These are phyloP conservation scores for Colletotrichum spinosum DNA, from an alignment of 2,329 filamentous ascomycete species.

Conservation along the genomic window DNA sequence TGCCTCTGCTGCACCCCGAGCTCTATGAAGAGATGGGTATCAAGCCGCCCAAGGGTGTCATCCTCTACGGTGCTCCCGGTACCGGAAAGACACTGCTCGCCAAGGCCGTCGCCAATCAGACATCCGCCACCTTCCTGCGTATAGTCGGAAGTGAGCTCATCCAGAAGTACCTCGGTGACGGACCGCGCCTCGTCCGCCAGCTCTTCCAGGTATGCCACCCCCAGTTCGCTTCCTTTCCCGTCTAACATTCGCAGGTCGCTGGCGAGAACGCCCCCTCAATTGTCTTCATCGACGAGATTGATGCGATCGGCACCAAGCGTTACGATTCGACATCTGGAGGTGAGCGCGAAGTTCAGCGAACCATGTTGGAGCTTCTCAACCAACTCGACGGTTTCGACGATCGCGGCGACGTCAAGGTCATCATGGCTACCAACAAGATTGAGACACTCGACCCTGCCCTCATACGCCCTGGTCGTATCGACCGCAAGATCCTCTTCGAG, in stretches of 20 bases:
- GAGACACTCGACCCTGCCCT: constrained; percentile 95
- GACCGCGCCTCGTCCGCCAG: constrained; percentile 92
- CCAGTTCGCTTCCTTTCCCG: background rate
- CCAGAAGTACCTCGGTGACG: constrained; percentile 98
- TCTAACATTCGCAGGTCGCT: constrained; percentile 71
- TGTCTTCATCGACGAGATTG: constrained; percentile 99
- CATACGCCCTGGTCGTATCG: constrained; percentile 96
- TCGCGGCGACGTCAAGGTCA: constrained; percentile 97
- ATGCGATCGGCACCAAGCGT: constrained; percentile 98
- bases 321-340: constrained; percentile 98
- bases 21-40: constrained; percentile 99
- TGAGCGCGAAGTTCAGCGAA: constrained; percentile 96
- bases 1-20: constrained; percentile 94
- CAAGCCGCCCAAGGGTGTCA: constrained; percentile 99
- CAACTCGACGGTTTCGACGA: constrained; percentile 99
- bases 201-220: constrained; percentile 78
- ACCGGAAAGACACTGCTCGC: constrained; percentile 98
- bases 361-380: constrained; percentile 98
- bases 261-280: constrained; percentile 97
- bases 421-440: constrained; percentile 99
- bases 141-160: constrained; percentile 99
- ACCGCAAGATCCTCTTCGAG: constrained; percentile 90
- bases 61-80: constrained; percentile 95
- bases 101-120: constrained; percentile 98
- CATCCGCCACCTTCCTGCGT: constrained; percentile 97